Evolutionary conservation across 495 filamentous ascomycete species (phyloP).

Genomic region (Xylaria palmicola): DNA sequence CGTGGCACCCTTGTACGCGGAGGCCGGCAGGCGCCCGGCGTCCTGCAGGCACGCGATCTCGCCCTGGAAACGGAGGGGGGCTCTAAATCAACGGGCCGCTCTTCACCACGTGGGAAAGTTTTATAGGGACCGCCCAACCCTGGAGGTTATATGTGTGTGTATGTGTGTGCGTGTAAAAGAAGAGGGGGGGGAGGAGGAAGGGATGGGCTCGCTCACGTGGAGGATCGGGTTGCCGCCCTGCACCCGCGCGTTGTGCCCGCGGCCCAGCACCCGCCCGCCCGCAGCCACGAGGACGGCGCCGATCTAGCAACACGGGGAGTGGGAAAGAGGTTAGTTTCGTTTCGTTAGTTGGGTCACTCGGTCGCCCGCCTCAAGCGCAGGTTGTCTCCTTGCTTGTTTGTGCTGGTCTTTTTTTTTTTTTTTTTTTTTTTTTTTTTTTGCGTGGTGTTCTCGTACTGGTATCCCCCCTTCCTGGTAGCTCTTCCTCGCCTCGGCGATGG

Average conservation of each 20-base stretch:
- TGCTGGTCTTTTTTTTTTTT: no score
- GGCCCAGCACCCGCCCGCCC: constrained; percentile 72
- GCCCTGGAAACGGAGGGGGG: constrained; percentile 48
- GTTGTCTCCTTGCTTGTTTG: no score
- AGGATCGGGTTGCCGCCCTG: constrained; percentile 74
- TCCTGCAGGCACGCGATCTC: constrained; percentile 80
- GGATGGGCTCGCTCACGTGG: constrained; percentile 56
- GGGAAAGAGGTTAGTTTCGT: no score
- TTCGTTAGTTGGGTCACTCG: no score
- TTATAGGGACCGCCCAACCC: no score
- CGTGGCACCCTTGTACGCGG: constrained; percentile 66
- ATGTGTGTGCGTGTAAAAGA: neutral
- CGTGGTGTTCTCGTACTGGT: constrained; percentile 44
- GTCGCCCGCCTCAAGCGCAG: no score
- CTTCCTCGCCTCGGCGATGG: constrained; percentile 74
- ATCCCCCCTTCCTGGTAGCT: constrained; percentile 74
- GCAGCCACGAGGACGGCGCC: constrained; percentile 71
- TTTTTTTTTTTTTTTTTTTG: no score
- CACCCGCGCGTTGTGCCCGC: constrained; percentile 78
- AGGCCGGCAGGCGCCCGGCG: constrained; percentile 71
- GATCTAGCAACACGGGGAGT: no score
- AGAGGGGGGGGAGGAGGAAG: neutral
- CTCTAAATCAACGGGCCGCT: neutral
- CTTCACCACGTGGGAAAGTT: neutral
- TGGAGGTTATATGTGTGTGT: no score